Conservation (phyloP, 83 land plant species). For the Diphasiastrum complanatum region DNA sequence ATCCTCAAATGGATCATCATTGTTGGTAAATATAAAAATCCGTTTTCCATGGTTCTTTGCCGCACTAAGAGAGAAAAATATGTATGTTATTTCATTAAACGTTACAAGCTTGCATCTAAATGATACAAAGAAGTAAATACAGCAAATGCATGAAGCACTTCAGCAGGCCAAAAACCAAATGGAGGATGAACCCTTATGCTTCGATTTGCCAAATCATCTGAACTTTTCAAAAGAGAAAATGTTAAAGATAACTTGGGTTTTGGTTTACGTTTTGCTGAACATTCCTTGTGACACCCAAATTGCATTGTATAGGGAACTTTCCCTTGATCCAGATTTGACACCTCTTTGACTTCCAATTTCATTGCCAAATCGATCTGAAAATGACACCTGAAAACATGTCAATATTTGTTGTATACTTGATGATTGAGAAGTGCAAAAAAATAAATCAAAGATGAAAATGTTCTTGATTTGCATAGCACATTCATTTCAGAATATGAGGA, state of each 20-base stretch:
- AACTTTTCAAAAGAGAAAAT: neutral
- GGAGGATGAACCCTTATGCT: too few relatives aligned
- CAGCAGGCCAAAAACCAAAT: too few relatives aligned
- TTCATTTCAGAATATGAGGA: too few relatives aligned
- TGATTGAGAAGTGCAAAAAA: too few relatives aligned
- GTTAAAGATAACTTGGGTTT: neutral
- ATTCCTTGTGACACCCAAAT: constrained; percentile 93
- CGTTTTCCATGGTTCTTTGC: constrained; percentile 59
- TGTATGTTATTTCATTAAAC: neutral
- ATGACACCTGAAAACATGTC: constrained; percentile 4
- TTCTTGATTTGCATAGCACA: too few relatives aligned
- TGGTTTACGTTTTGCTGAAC: constrained; percentile 74
- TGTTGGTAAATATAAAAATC: constrained; percentile 75
- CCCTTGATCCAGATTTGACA: constrained; percentile 49
- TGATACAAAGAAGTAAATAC: too few relatives aligned
- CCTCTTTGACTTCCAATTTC: constrained; percentile 68
- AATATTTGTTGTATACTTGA: too few relatives aligned
- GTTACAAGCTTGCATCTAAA: too few relatives aligned
- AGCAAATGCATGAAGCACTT: too few relatives aligned
- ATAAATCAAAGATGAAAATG: too few relatives aligned
- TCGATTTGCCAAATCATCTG: too few relatives aligned
- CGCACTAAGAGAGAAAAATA: constrained; percentile 36
- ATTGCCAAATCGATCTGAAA: constrained; percentile 54
- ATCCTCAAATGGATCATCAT: constrained; percentile 88
- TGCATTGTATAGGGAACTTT: constrained; percentile 83